Conservation (phyloP, 2,329 filamentous ascomycete species). For the Stemphylium beticola region DNA sequence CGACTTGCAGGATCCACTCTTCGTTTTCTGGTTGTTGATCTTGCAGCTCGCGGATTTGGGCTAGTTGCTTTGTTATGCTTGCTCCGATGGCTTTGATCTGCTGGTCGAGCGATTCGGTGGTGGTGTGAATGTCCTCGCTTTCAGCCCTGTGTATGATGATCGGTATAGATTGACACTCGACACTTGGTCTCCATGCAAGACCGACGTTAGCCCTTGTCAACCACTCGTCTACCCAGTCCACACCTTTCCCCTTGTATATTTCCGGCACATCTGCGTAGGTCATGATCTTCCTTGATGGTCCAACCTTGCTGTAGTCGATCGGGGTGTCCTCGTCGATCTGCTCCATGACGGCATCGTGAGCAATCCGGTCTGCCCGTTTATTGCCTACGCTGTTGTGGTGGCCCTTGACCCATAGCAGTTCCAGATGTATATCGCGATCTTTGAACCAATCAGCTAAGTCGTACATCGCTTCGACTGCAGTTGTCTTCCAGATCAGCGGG, state of each 20-base stretch:
- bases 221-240: conserved; percentile 3
- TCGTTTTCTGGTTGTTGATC: no score
- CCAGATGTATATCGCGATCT: neutral
- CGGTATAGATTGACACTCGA: no score
- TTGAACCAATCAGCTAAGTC: conserved; percentile 9
- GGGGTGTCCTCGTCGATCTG: neutral
- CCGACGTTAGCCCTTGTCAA: neutral
- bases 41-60: no score
- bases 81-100: no score
- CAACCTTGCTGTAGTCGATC: neutral
- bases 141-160: no score
- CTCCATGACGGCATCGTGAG: neutral
- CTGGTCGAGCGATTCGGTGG: no score
- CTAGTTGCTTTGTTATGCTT: no score
- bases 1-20: no score
- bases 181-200: no score
- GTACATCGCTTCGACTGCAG: neutral
- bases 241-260: neutral
- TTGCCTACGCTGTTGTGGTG: conserved; percentile 12
- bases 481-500: neutral
- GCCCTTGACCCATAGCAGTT: conserved; percentile 23
- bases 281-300: neutral
- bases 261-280: neutral
- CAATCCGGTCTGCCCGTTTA: conserved; percentile 2
- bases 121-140: no score